Conservation (phyloP, 108 stramenopile genomes). For the Nitzschia inconspicua region DNA sequence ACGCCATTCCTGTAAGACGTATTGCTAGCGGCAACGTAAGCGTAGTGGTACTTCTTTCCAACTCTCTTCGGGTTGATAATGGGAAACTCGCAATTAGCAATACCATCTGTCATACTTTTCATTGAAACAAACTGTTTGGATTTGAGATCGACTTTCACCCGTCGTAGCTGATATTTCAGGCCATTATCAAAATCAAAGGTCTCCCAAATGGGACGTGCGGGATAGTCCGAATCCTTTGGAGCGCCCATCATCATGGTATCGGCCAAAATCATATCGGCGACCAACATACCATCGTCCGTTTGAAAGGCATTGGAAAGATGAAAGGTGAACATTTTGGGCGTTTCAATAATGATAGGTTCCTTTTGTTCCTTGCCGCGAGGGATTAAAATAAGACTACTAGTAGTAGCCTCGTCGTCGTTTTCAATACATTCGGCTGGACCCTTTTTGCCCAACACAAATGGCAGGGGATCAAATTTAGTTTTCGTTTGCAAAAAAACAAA, state of each 20-base stretch:
- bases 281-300: slow-evolving; percentile 37
- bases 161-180: too few relatives aligned
- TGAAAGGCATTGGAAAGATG: slow-evolving; percentile 51
- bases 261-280: slow-evolving; percentile 34
- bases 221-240: not conserved
- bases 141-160: slow-evolving; percentile 18
- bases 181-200: slow-evolving; percentile 1
- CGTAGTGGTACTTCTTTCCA: slow-evolving; percentile 23
- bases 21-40: slow-evolving; percentile 21
- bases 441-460: slow-evolving; percentile 29
- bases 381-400: slow-evolving; percentile 14
- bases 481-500: slow-evolving; percentile 17
- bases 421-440: slow-evolving; percentile 25
- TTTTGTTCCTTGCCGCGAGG: slow-evolving; percentile 20
- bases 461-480: slow-evolving; percentile 2
- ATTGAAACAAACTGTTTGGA: not conserved
- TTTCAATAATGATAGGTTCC: slow-evolving; percentile 16
- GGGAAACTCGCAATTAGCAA: slow-evolving; percentile 31
- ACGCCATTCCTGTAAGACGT: not conserved
- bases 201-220: slow-evolving; percentile 27
- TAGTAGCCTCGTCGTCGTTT: slow-evolving; percentile 22
- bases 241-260: slow-evolving; percentile 11
- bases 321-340: slow-evolving; percentile 31
- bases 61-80: slow-evolving; percentile 20
- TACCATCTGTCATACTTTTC: slow-evolving; percentile 2